phyloP scores from a whole-genome alignment of 2,329 filamentous ascomycete species.

The Fusarium sp. region DNA sequence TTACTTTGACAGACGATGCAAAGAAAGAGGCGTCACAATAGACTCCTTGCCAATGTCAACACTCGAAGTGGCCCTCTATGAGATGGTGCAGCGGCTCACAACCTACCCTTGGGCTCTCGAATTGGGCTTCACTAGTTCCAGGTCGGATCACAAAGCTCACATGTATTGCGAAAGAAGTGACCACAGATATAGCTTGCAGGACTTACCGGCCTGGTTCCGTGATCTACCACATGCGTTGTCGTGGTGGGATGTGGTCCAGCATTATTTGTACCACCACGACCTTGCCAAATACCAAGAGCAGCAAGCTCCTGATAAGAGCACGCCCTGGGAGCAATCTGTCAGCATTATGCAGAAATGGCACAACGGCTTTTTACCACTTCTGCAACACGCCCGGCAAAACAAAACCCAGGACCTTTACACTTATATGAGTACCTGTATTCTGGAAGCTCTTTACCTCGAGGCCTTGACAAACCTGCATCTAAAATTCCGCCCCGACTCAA shows the following conservation, averaged over 20 bases:
- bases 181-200: conserved; percentile 21
- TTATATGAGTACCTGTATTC: conserved; percentile 30
- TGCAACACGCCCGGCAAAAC: conserved; percentile 19
- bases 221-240: conserved; percentile 28
- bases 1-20: conserved; percentile 30
- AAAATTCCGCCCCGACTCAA: conserved; percentile 9
- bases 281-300: not conserved
- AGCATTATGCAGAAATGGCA: conserved; percentile 29
- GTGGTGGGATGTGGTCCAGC: conserved; percentile 38
- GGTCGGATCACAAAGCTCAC: conserved; percentile 1
- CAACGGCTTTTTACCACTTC: conserved; percentile 22
- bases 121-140: conserved; percentile 15
- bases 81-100: conserved; percentile 38
- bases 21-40: conserved; percentile 24
- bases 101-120: conserved; percentile 38
- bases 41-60: conserved; percentile 22
- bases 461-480: conserved; percentile 27
- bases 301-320: not conserved
- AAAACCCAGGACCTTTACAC: conserved; percentile 13
- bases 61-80: conserved; percentile 30
- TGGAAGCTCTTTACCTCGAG: conserved; percentile 37
- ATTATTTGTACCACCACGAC: conserved; percentile 22
- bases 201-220: conserved; percentile 30
- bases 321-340: conserved; percentile 22
- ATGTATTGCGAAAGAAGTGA: conserved; percentile 3